Conservation (phyloP, 805 yeast genomes). For the Tetrapisispora namnaoensis region DNA sequence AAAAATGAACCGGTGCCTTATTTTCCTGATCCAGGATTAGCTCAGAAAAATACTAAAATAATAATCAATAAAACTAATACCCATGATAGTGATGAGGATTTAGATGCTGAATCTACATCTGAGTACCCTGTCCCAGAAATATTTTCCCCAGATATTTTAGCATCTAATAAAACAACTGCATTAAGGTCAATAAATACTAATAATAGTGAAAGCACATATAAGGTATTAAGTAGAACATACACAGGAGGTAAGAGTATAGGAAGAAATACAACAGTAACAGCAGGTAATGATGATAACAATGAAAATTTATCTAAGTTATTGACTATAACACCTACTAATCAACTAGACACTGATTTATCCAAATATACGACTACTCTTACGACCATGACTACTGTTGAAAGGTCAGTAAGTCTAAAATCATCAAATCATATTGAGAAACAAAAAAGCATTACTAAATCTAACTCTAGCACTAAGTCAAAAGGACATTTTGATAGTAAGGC, state of each 20-base stretch:
- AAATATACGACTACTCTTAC: slow-evolving; percentile 3
- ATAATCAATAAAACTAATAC: neutral
- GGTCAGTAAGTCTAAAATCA: slow-evolving; percentile 18
- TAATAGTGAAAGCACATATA: slow-evolving; percentile 25
- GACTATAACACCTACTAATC: slow-evolving; percentile 4
- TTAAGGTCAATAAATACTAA: slow-evolving; percentile 24
- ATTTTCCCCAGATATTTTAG: slow-evolving; percentile 17
- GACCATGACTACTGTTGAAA: slow-evolving; percentile 16
- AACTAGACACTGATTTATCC: neutral
- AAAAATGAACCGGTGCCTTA: slow-evolving; percentile 11
- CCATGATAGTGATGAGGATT: slow-evolving; percentile 7
- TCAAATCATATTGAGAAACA: neutral
- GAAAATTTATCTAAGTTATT: slow-evolving; percentile 2
- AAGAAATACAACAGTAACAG: neutral
- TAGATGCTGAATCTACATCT: slow-evolving; percentile 11
- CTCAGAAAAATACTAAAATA: neutral
- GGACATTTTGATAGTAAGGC: neutral
- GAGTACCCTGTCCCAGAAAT: slow-evolving; percentile 12
- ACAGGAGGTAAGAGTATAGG: slow-evolving; percentile 2
- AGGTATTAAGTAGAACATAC: slow-evolving; percentile 16
- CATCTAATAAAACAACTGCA: slow-evolving; percentile 20
- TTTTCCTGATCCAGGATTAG: slow-evolving; percentile 1
- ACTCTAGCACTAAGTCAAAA: neutral
- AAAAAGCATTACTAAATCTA: neutral
- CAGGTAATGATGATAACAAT: neutral